Base-by-base conservation (phyloP, 2,329 filamentous ascomycete species). In the Pseudogymnoascus sp. region DNA sequence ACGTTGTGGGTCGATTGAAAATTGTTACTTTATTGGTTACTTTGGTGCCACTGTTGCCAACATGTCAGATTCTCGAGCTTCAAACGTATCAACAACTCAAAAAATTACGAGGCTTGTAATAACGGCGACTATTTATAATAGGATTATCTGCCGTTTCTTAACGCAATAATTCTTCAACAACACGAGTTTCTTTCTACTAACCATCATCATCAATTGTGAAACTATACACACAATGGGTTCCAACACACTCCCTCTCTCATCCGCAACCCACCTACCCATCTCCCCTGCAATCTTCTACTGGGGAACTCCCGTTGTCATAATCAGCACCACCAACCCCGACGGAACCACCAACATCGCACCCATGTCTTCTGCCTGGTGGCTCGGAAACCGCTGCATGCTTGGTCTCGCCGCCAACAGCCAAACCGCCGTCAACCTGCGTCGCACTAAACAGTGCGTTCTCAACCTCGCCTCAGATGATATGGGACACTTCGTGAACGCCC, bases 331-430 rank as follows among this genome's bases (percentile, higher is more conserved):
- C 50, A 79, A 80, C 64, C 71, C 74, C 66, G 77, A 79, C 64
- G 73, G 72, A 5, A 75, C 73, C 3, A 67, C 67, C 66, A 80
- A 80, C 65, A 74, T 80, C 56, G 71, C 69, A 6, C 74, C 78
- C 7, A 78, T 79, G 64, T 79, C 78, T 14, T 79, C 77, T 5
- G 77, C 75, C 18, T 79, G 73, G 69, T 81, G 78, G 78, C 73
- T 80, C 10, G 74, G 74, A 4, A 69, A 76, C 64, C 73, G 73
- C 11, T 79, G 77, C 69, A 69, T 80, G 68, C 73, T 80, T 4
- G 78, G 78, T 1, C 70, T 80, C 2, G 70, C 38, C 5, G 69
- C 73, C 7, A 66, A 63, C 14, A 73, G 72, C 46, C 73, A 78
- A 63, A 79, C 78, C 0, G 73, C 77, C 0, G 61, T 70, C 8